Percentiles rank a stretch among this genome's conserved stretches.
Conservation (phyloP, 345 rosid species). For the Lumnitzera littorea region DNA sequence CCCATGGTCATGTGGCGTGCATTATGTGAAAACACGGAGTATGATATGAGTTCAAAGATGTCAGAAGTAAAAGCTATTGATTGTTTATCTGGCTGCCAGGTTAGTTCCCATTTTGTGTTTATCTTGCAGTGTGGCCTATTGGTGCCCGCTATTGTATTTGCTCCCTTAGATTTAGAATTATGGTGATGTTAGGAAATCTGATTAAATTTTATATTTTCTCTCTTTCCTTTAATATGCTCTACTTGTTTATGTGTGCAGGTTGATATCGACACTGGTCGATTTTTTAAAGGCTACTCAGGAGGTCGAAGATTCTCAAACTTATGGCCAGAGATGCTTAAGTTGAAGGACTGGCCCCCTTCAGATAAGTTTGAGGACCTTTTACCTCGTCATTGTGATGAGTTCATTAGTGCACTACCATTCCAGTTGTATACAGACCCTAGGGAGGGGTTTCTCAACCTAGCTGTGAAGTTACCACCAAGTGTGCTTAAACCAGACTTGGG, state of each 20-base stretch:
- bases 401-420: constrained; percentile 68
- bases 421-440: constrained; percentile 76
- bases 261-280: constrained; percentile 48
- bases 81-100: constrained; percentile 76
- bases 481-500: constrained; percentile 81
- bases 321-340: constrained; percentile 95
- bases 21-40: constrained; percentile 43
- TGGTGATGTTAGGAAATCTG: no score
- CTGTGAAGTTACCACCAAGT: constrained; percentile 55
- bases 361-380: constrained; percentile 75
- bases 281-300: constrained; percentile 71
- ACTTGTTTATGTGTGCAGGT: constrained; percentile 38
- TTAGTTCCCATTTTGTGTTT: constrained; percentile 7
- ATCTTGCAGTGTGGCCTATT: neutral
- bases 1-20: constrained; percentile 98
- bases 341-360: constrained; percentile 98
- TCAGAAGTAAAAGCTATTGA: constrained; percentile 69
- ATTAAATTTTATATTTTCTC: neutral
- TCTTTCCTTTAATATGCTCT: neutral
- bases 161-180: neutral
- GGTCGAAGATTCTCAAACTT: constrained; percentile 66
- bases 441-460: constrained; percentile 72
- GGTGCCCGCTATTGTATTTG: neutral
- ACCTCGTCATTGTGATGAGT: constrained; percentile 93
- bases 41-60: constrained; percentile 35